Percentiles rank a stretch among this genome's conserved stretches.
Evolutionary conservation across 2,329 filamentous ascomycete species (phyloP).

Genomic region (Botryotinia calthae): DNA sequence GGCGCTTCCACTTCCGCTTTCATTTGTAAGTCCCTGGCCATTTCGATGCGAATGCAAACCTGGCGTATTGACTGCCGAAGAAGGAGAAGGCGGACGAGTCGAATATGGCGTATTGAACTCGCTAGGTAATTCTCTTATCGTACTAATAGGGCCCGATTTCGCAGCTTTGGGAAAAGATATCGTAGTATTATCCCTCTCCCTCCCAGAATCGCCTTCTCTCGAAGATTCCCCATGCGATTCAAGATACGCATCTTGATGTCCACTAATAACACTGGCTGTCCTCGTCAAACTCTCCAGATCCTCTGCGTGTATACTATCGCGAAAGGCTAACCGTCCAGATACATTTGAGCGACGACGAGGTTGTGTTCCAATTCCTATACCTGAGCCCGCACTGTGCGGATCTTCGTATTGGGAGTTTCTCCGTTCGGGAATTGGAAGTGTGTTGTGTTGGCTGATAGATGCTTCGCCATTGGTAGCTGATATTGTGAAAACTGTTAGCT

Average conservation of each 20-base stretch:
- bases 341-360: constrained; percentile 16
- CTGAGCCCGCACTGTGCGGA: not conserved
- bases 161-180: constrained; percentile 20
- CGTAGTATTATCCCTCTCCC: not conserved
- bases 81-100: constrained; percentile 23
- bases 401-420: constrained; percentile 1
- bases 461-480: not conserved
- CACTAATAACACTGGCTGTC: constrained; percentile 8
- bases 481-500: not conserved
- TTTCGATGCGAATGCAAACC: not conserved
- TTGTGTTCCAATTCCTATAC: not conserved
- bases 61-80: not conserved
- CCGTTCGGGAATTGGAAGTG: not conserved
- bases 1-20: not conserved
- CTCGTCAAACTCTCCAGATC: constrained; percentile 14
- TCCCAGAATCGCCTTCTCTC: not conserved
- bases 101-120: constrained; percentile 22
- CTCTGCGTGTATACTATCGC: constrained; percentile 12
- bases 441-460: not conserved
- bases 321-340: constrained; percentile 9
- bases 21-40: not conserved
- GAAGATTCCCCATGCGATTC: not conserved
- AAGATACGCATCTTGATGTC: constrained; percentile 10
- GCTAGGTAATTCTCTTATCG: constrained; percentile 21
- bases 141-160: constrained; percentile 13